These are phyloP conservation scores for Kingdonia uniflora DNA, from an alignment of 164 flowering plant species.

Conservation along the genomic window DNA sequence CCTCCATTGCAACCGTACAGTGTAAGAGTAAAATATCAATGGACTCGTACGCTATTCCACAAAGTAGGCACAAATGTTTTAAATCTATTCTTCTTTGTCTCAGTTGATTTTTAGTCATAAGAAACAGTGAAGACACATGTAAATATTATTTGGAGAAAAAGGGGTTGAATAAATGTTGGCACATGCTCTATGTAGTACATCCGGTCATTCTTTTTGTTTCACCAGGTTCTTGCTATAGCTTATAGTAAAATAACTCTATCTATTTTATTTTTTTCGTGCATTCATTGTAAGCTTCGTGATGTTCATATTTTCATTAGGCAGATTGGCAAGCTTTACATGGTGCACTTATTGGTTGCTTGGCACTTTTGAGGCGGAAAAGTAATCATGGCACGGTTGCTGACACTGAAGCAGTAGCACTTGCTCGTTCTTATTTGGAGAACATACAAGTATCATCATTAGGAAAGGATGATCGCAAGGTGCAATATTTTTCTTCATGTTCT, in stretches of 20 bases:
- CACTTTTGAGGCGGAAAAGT: conserved; percentile 61
- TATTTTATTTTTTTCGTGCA: neutral
- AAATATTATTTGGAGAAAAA: neutral
- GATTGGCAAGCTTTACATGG: conserved; percentile 97
- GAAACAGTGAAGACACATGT: neutral
- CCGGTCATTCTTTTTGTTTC: no score
- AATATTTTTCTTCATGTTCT: neutral
- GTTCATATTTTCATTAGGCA: conserved; percentile 51
- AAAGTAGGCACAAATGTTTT: no score
- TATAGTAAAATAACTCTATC: no score
- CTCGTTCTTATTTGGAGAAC: conserved; percentile 41
- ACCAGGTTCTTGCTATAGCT: no score
- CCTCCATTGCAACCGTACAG: no score
- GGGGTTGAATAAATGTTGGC: no score
- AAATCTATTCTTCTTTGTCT: no score
- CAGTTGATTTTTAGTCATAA: no score
- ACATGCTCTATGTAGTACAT: no score
- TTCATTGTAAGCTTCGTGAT: conserved; percentile 21
- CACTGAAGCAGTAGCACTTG: conserved; percentile 55
- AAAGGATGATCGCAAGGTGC: conserved; percentile 79
- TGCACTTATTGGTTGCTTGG: conserved; percentile 90
- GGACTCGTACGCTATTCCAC: no score
- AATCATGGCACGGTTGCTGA: conserved; percentile 38
- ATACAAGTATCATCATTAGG: conserved; percentile 77
- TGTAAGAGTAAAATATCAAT: no score